A percentile compares a stretch with the other conserved stretches of the same genome.
Evolutionary conservation across 176 grass and related monocot species (phyloP).

Genomic region (Oryza glaberrima): DNA sequence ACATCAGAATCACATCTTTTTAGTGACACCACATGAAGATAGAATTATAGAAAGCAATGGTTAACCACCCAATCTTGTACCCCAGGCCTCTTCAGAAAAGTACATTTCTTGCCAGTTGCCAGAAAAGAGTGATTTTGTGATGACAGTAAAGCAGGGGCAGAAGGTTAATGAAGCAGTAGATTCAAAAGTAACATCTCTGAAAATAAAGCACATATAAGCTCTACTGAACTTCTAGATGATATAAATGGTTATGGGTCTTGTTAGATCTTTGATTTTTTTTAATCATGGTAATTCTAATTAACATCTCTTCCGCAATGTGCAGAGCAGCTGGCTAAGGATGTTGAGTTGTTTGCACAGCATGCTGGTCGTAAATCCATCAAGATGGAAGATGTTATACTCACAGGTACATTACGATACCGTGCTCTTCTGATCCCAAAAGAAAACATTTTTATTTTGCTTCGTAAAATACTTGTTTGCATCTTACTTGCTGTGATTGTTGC

Average conservation of each 20-base stretch:
- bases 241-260: conserved; percentile 26
- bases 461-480: not conserved
- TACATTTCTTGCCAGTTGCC: not conserved
- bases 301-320: conserved; percentile 29
- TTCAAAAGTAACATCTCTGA: conserved; percentile 15
- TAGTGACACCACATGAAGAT: not conserved
- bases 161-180: conserved; percentile 21
- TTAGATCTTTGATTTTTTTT: not conserved
- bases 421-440: conserved; percentile 16
- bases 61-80: conserved; percentile 3
- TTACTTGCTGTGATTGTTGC: conserved; percentile 5
- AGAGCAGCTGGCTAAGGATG: conserved; percentile 89
- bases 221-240: not conserved
- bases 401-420: conserved; percentile 55
- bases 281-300: conserved; percentile 8
- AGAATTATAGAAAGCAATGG: conserved; percentile 10
- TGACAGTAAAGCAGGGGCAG: conserved; percentile 3
- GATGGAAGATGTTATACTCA: conserved; percentile 83
- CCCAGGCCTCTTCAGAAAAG: not conserved
- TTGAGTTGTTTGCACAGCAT: conserved; percentile 89
- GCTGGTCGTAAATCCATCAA: conserved; percentile 83
- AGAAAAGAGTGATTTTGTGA: not conserved
- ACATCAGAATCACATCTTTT: conserved; percentile 21
- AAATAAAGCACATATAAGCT: not conserved
- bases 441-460: conserved; percentile 10